A percentile compares a stretch with the other conserved stretches of the same genome.
These are phyloP conservation scores for Umbelopsis ramanniana DNA, from an alignment of 192 early-diverging fungal genomes.

Conservation along the genomic window DNA sequence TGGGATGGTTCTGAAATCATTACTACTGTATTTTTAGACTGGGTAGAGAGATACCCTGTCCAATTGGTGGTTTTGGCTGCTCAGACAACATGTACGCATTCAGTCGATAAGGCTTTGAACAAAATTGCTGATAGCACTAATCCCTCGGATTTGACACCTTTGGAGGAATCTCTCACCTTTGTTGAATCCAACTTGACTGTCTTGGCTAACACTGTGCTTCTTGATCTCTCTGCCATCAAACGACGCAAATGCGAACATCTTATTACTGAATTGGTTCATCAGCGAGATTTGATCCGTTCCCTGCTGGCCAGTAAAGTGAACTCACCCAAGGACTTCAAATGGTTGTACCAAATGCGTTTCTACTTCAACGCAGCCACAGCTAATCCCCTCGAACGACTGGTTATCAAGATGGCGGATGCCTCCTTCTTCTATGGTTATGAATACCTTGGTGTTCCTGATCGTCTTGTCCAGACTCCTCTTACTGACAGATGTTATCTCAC, in stretches of 20 bases:
- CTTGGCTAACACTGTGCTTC: conserved; percentile 92
- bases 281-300: conserved; percentile 88
- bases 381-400: conserved; percentile 75
- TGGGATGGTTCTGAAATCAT: conserved; percentile 60
- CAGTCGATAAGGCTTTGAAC: conserved; percentile 79
- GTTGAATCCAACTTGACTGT: conserved; percentile 79
- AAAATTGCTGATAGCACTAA: conserved; percentile 45
- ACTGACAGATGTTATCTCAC: conserved; percentile 99
- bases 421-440: conserved; percentile 96
- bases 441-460: conserved; percentile 96
- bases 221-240: conserved; percentile 79
- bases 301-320: conserved; percentile 55
- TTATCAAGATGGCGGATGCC: conserved; percentile 92
- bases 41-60: conserved; percentile 90
- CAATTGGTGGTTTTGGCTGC: conserved; percentile 92
- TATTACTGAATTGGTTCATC: conserved; percentile 99
- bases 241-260: conserved; percentile 97
- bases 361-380: conserved; percentile 60
- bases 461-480: conserved; percentile 97
- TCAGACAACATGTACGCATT: conserved; percentile 89
- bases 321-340: conserved; percentile 82
- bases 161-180: conserved; percentile 60
- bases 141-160: conserved; percentile 43
- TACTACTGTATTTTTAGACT: conserved; percentile 64
- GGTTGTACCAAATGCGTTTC: conserved; percentile 97